Conservation (phyloP, 202 grass and related monocot species). For the Schoenoplectus triqueter region DNA sequence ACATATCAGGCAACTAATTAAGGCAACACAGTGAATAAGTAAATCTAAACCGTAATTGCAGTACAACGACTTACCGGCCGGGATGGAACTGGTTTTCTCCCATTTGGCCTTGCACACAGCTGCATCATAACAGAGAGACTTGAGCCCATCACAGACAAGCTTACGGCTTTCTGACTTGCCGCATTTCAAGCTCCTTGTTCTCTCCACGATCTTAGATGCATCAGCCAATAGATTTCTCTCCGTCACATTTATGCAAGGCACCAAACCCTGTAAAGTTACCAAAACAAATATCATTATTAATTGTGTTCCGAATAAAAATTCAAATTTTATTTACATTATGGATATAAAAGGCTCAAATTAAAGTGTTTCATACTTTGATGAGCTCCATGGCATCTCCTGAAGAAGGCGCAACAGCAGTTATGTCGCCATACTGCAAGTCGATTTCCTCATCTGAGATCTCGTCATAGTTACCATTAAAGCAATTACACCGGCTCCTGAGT, state of each 20-base stretch:
- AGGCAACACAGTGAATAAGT: background rate
- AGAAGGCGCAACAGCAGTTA: background rate
- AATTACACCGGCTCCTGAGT: constrained; percentile 73
- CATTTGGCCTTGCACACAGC: constrained; percentile 79
- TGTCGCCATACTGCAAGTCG: constrained; percentile 59
- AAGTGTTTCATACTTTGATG: constrained; percentile 53
- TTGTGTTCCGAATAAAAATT: background rate
- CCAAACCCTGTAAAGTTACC: constrained; percentile 54
- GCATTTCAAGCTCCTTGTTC: constrained; percentile 52
- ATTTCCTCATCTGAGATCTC: constrained; percentile 82
- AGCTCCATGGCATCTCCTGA: constrained; percentile 58
- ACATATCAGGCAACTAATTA: too few species aligned
- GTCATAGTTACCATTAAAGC: constrained; percentile 87
- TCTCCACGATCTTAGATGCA: constrained; percentile 63
- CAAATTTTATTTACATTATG: background rate
- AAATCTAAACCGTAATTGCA: background rate
- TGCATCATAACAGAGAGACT: constrained; percentile 70
- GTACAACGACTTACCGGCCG: constrained; percentile 52
- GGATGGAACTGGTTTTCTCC: constrained; percentile 71
- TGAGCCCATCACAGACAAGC: constrained; percentile 70
- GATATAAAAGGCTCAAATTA: background rate
- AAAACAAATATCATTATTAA: background rate
- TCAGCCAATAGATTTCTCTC: constrained; percentile 96
- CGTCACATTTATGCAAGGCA: constrained; percentile 62
- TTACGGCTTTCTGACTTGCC: constrained; percentile 58